A percentile compares a stretch with the other conserved stretches of the same genome.
Conservation (phyloP, 768 basidiomycete genomes). For the Leccinellum luteum region DNA sequence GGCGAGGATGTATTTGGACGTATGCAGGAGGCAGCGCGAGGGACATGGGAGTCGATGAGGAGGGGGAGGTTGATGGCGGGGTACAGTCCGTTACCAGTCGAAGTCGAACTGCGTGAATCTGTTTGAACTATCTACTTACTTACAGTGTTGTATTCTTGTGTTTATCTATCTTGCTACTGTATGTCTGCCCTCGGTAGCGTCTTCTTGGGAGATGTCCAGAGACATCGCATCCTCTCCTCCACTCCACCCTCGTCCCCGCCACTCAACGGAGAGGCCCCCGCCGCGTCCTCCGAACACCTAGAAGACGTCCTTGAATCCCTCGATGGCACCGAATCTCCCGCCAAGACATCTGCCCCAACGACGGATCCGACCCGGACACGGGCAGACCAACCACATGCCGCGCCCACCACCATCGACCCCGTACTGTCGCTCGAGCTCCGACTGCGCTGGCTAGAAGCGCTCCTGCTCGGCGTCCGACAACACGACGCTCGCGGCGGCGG, state of each 20-base stretch:
- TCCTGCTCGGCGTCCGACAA: constrained; percentile 63
- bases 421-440: constrained; percentile 70
- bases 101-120: constrained; percentile 58
- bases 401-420: constrained; percentile 50
- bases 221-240: constrained; percentile 59
- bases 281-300: constrained; percentile 8
- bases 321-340: constrained; percentile 18
- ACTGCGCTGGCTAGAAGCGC: constrained; percentile 76
- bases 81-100: constrained; percentile 72
- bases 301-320: constrained; percentile 23
- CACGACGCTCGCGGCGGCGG: constrained; percentile 20
- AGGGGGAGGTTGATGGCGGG: constrained; percentile 44
- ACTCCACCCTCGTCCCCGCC: constrained; percentile 49
- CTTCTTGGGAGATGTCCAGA: constrained; percentile 75
- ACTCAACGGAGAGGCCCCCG: constrained; percentile 18
- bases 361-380: not conserved
- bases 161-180: not conserved
- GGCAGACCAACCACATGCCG: not conserved
- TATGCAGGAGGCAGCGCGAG: constrained; percentile 39
- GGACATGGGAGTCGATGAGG: constrained; percentile 48
- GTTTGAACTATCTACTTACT: constrained; percentile 10
- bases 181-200: constrained; percentile 70
- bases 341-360: constrained; percentile 4
- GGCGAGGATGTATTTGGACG: constrained; percentile 32
- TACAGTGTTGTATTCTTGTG: not conserved